Percentiles rank a stretch among this genome's conserved stretches.
Evolutionary conservation across 352 stramenopile genomes (phyloP).

Genomic region (Pythium insidiosum): DNA sequence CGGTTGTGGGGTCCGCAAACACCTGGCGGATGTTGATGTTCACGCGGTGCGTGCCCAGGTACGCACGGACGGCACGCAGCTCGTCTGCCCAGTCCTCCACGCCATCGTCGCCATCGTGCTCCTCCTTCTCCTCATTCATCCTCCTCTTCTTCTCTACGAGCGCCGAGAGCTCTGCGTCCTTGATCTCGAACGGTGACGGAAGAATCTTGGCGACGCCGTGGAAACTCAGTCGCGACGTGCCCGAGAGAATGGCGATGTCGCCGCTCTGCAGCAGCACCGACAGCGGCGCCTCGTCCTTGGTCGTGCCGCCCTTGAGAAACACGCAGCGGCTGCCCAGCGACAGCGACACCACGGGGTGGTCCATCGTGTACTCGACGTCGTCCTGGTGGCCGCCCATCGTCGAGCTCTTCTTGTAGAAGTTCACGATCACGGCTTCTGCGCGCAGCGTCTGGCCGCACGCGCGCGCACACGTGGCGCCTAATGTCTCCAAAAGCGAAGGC

Average conservation of each 20-base stretch:
- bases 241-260: conserved; percentile 56
- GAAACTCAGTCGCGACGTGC: conserved; percentile 56
- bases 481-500: conserved; percentile 27
- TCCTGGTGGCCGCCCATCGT: conserved; percentile 79
- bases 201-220: conserved; percentile 62
- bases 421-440: conserved; percentile 73
- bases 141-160: conserved; percentile 9
- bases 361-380: conserved; percentile 80
- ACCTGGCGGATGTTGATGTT: conserved; percentile 83
- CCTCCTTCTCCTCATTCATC: neutral
- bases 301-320: conserved; percentile 64
- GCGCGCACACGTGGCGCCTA: conserved; percentile 32
- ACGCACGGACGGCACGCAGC: conserved; percentile 30
- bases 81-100: conserved; percentile 18
- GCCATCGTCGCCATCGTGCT: neutral
- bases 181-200: conserved; percentile 29
- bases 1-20: conserved; percentile 23
- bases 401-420: conserved; percentile 76
- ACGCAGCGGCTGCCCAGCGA: conserved; percentile 62
- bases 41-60: conserved; percentile 53
- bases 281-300: conserved; percentile 54
- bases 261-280: conserved; percentile 58
- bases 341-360: conserved; percentile 71
- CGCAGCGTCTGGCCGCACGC: conserved; percentile 43
- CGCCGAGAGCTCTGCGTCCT: conserved; percentile 13